Conservation (phyloP, 352 stramenopile species). For the Phytophthora sp. region DNA sequence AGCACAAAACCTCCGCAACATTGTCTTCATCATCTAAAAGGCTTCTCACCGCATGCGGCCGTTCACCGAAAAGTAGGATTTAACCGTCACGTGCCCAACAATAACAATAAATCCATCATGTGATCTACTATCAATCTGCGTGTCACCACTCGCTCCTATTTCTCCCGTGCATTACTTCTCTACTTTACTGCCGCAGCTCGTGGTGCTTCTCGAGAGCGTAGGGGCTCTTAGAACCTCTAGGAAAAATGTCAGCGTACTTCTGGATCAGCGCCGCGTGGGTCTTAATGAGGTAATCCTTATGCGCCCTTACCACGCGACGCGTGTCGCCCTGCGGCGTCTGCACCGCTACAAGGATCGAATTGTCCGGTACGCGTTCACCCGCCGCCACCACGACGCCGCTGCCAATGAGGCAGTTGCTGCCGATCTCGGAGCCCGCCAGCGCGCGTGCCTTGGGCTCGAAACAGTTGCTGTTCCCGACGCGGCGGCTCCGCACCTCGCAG, state of each 20-base stretch:
- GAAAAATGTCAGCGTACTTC: constrained; percentile 77
- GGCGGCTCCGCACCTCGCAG: constrained; percentile 59
- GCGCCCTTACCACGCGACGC: constrained; percentile 53
- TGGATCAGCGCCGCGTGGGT: constrained; percentile 63
- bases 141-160: background rate
- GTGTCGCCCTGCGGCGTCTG: constrained; percentile 33
- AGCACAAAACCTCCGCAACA: constrained; percentile 6
- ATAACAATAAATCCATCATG: no score
- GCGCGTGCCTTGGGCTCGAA: constrained; percentile 77
- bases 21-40: constrained; percentile 10
- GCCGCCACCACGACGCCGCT: constrained; percentile 75
- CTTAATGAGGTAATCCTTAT: constrained; percentile 74
- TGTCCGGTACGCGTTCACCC: constrained; percentile 70
- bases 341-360: constrained; percentile 77
- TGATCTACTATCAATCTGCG: background rate
- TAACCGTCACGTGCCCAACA: background rate
- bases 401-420: constrained; percentile 83
- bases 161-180: background rate
- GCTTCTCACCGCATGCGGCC: constrained; percentile 22
- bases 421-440: constrained; percentile 64
- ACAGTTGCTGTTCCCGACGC: constrained; percentile 72
- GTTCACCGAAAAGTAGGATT: constrained; percentile 22
- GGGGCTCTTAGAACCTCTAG: constrained; percentile 66
- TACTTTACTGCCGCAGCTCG: constrained; percentile 49
- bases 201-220: constrained; percentile 86